phyloP scores from a whole-genome alignment of 1,284 basidiomycete genomes.

The Inonotus obliquus region DNA sequence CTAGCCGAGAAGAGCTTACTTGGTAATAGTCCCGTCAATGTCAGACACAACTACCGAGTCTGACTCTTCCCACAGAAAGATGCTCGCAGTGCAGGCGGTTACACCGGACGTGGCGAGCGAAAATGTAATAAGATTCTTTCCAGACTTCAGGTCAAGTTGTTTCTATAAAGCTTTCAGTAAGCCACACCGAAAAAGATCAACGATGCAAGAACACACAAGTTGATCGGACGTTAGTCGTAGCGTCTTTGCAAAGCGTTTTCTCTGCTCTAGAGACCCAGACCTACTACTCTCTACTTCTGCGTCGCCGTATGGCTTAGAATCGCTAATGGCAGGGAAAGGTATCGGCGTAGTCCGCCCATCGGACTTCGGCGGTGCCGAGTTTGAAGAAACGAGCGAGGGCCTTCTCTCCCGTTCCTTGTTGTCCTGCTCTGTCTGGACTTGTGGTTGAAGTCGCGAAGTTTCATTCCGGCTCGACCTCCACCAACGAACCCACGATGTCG shows the following conservation, averaged over 20 bases:
- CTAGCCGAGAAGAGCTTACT: slow-evolving; percentile 49
- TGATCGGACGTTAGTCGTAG: slow-evolving; percentile 83
- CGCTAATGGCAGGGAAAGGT: slow-evolving; percentile 24
- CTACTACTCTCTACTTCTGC: no score
- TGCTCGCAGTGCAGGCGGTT: slow-evolving; percentile 85
- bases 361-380: slow-evolving; percentile 16
- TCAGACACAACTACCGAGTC: slow-evolving; percentile 94
- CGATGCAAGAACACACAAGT: slow-evolving; percentile 42
- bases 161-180: slow-evolving; percentile 46
- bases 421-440: neutral
- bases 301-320: neutral
- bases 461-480: slow-evolving; percentile 57
- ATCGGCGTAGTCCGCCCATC: slow-evolving; percentile 21
- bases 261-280: slow-evolving; percentile 20
- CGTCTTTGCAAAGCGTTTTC: slow-evolving; percentile 85
- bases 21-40: slow-evolving; percentile 99
- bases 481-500: slow-evolving; percentile 71
- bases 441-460: slow-evolving; percentile 22
- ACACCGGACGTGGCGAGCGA: slow-evolving; percentile 88
- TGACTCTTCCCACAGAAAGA: slow-evolving; percentile 93
- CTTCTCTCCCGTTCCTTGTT: neutral
- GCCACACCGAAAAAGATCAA: neutral
- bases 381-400: slow-evolving; percentile 12
- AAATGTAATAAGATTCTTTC: slow-evolving; percentile 92
- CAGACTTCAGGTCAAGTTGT: slow-evolving; percentile 81